Evolutionary conservation across 805 yeast species (phyloP).

Genomic region (Candida alai): DNA sequence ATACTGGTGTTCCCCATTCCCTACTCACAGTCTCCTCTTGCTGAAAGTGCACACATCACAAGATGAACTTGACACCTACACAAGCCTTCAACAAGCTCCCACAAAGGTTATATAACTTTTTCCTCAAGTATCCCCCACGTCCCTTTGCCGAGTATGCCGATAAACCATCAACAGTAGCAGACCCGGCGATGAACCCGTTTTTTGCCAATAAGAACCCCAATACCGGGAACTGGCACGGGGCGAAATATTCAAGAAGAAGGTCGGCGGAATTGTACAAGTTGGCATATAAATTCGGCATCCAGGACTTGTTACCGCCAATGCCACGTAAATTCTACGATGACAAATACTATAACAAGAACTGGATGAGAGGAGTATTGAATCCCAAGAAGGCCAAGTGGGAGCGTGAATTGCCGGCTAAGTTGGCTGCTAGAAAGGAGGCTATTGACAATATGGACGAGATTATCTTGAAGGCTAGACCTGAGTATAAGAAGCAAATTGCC

Average conservation of each 20-base stretch:
- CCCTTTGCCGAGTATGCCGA: conserved; percentile 67
- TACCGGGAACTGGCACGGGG: conserved; percentile 72
- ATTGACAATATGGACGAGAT: conserved; percentile 61
- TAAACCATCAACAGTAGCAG: conserved; percentile 60
- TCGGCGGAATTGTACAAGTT: conserved; percentile 79
- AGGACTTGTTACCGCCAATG: conserved; percentile 68
- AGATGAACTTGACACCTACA: conserved; percentile 30
- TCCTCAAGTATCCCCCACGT: conserved; percentile 78
- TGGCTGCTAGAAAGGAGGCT: conserved; percentile 61
- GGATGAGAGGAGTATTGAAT: conserved; percentile 69
- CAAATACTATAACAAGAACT: conserved; percentile 63
- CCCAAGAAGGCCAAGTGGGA: conserved; percentile 86
- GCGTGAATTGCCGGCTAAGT: conserved; percentile 56
- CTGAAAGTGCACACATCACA: neutral
- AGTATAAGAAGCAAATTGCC: conserved; percentile 36
- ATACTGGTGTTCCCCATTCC: too few relatives aligned
- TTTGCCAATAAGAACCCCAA: conserved; percentile 79
- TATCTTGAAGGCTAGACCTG: conserved; percentile 57
- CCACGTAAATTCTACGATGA: conserved; percentile 75
- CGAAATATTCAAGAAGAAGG: conserved; percentile 75
- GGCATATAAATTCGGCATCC: conserved; percentile 77
- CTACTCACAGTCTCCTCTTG: too few relatives aligned
- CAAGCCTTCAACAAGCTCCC: conserved; percentile 64
- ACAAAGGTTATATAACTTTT: conserved; percentile 63
- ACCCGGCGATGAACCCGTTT: conserved; percentile 80